Base-by-base conservation (phyloP, 306 rosid species). In the Acacia confusa region DNA sequence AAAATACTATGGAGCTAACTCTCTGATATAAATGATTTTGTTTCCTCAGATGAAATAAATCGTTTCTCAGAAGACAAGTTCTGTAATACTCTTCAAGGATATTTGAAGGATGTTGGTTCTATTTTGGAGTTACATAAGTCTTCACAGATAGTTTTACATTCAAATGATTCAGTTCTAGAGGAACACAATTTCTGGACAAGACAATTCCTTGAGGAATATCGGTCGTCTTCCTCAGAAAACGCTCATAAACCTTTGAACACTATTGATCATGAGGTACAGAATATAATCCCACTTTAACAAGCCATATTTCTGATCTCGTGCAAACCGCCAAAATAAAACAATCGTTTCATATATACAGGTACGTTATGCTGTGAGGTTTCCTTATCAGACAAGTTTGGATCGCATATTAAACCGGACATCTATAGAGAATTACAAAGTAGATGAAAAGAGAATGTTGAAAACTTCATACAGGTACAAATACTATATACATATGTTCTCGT, bases 51-150 rank as follows among this genome's bases (percentile, higher is more conserved):
- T 11, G 67, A 25, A 60, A 73, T 86, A 6, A 79, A 73, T 64
- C 87, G 19, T 76, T 84, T 83, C 75, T 79, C 87, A 50, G 83
- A 79, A 81, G 88, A 83, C 43, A 24, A 60, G 44, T 79, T 90
- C 58, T 41, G 85, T 55, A 75, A 78, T 75, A 83, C 86, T 75
- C 87, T 80, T 52, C 89, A 87, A 68, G 90, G 86, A 67, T 79
- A 82, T 87, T 68, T 82, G 79, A 88, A 87, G 60, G 89, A 85
- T 77, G 79, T 84, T 24, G 79, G 70, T 48, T 53, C 88, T 63
- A 60, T 84, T 25, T 73, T 88, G 40, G 92, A 60, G 67, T 11
- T 60, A 1, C 67, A 60, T 0, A 27, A 25, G 67, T 1, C 67
- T 60, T 60, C 67, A 4, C 82, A 88, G 82, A 55, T 85, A 55